Percentiles rank a stretch among this genome's conserved stretches.
phyloP scores from a whole-genome alignment of 164 flowering plant species.

The Stephania japonica region DNA sequence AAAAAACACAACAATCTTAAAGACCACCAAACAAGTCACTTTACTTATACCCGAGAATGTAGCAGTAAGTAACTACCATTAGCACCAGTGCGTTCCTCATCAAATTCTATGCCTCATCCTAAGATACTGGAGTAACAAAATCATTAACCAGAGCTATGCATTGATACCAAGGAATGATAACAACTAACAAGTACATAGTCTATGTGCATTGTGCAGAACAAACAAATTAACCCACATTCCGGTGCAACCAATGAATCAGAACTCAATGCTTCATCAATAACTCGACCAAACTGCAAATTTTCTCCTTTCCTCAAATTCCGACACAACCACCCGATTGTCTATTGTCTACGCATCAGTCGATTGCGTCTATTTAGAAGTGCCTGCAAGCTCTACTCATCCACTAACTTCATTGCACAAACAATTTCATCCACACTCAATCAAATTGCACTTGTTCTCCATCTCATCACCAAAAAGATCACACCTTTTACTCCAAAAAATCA shows the following conservation, averaged over 20 bases:
- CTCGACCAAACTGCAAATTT: too few species aligned
- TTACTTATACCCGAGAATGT: background rate
- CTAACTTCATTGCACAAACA: background rate
- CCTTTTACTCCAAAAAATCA: background rate
- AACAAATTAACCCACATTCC: too few species aligned
- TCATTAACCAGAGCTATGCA: background rate
- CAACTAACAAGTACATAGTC: too few species aligned
- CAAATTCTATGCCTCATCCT: background rate
- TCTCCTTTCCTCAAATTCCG: too few species aligned
- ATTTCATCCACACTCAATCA: background rate
- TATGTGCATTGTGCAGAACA: too few species aligned
- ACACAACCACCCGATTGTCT: too few species aligned
- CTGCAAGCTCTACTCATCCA: background rate
- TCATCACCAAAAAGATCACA: background rate
- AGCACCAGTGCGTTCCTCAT: background rate
- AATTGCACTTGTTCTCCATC: background rate
- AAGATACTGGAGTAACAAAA: background rate
- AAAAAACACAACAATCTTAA: constrained; percentile 7
- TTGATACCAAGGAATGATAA: too few species aligned
- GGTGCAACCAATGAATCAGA: too few species aligned
- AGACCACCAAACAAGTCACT: background rate
- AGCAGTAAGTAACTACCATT: background rate
- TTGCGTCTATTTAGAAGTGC: background rate
- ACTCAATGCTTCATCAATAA: too few species aligned
- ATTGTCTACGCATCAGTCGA: background rate